Evolutionary conservation across 2,329 filamentous ascomycete species (phyloP), one percentile per base, ranked within the genome.

Genomic region (Zymoseptoria passerinii): DNA sequence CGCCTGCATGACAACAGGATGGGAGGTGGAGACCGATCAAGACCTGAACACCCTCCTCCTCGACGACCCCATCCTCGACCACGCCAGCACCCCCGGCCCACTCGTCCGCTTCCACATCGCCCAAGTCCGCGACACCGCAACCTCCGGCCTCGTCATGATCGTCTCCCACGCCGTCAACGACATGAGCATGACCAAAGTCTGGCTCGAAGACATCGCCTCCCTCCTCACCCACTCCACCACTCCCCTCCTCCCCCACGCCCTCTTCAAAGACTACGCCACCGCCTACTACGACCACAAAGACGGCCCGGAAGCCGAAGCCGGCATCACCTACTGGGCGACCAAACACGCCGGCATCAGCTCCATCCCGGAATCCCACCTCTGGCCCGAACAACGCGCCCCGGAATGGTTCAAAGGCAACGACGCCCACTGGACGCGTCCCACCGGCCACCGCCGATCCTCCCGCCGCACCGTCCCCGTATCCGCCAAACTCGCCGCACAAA

Each of bases 371-470:
- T 58, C 61, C 50, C 63, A 64, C 1, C 65, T 64, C 50, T 71
- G 68, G 67, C 69, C 69, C 19, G 59, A 62, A 9, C 68, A 71
- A 54, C 60, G 66, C 44, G 67, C 68, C 20, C 59, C 68, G 4
- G 68, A 71, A 55, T 71, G 65, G 64, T 70, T 70, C 62, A 71
- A 71, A 59, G 69, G 69, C 48, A 58, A 64, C n/a, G 68, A 71
- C 52, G 19, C 59, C 28, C 63, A 62, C 18, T 71, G 69, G 68
- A 58, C 61, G 4, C 63, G 67, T 19, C 67, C 64, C 62, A 62
- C 67, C 27, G 68, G 68, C n/a, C n/a, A n/a, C n/a, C 18, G 50
- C 59, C 48, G 65, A 65, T 50, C 65, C 68, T 6, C 65, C 55
- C 68, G 70, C 57, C 68, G 68, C 8, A 49, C 55, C 10, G 56